Conservation (phyloP, 176 grass and related monocot genomes). For the Eleusine coracana region DNA sequence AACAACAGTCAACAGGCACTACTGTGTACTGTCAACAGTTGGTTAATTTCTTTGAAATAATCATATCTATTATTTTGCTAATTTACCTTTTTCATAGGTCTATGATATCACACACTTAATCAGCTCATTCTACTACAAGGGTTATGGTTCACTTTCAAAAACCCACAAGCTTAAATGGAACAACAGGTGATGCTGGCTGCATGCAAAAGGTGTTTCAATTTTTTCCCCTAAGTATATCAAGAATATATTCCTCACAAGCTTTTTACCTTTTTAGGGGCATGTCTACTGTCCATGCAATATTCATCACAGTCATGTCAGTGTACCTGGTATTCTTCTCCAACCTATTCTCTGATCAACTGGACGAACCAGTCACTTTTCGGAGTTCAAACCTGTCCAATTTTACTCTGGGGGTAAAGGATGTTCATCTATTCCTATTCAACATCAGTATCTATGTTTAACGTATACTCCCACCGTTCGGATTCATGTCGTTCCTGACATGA, state of each 20-base stretch:
- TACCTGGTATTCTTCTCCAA: constrained; percentile 94
- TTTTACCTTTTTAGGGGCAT: constrained; percentile 73
- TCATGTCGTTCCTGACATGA: no score
- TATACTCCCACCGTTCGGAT: no score
- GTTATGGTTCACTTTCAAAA: constrained; percentile 92
- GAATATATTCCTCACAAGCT: constrained; percentile 1
- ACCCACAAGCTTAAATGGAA: constrained; percentile 95
- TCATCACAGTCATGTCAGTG: constrained; percentile 85
- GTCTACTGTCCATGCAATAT: constrained; percentile 92
- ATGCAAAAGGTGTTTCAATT: constrained; percentile 28
- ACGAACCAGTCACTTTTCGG: constrained; percentile 72
- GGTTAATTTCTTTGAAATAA: constrained; percentile 13
- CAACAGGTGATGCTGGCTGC: constrained; percentile 60
- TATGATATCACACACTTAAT: constrained; percentile 78
- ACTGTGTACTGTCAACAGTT: background rate
- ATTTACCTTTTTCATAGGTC: constrained; percentile 45
- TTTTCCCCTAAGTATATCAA: constrained; percentile 20
- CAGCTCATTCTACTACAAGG: constrained; percentile 85
- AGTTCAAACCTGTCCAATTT: constrained; percentile 84
- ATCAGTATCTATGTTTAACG: constrained; percentile 10
- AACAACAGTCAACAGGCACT: background rate
- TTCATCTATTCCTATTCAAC: constrained; percentile 23
- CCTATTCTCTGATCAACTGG: constrained; percentile 83
- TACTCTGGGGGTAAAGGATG: constrained; percentile 75
- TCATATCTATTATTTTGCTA: background rate